Evolutionary conservation across 2,329 filamentous ascomycete species (phyloP), one percentile per base, ranked within the genome.

Genomic region (Aspergillus quadrilineatus): DNA sequence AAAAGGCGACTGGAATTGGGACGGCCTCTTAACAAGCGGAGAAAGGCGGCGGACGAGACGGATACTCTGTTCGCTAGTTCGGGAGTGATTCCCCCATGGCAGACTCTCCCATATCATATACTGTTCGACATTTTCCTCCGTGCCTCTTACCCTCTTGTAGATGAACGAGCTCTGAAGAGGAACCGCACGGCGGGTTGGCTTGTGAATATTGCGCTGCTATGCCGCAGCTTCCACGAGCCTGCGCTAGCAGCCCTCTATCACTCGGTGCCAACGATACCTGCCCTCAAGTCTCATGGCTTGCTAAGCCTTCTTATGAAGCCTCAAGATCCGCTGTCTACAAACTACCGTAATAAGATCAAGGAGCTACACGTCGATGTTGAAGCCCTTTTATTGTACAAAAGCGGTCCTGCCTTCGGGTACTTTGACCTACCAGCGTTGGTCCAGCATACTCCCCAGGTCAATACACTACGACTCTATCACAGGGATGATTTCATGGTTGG

Each of bases 201-300:
- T 6, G 72, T 88, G 8, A 77, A 79, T n/a, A 76, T 83, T 44
- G 85, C 88, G 36, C 78, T 80, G 1, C 75, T 85, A 14, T 92
- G 87, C 63, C 82, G 79, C 50, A 71, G 79, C 2, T 90, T 92
- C 56, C 76, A 83, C 0, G 89, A 92, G 64, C 88, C 90, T 4
- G 89, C 89, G 1, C 73, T 94, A 50, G 85, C 85, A 4, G 87
- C 84, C 1, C 78, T 95, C 4, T 94, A 94, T 69, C 79, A 82
- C 46, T 84, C 79, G 4, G 89, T 89, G 7, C 85, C 86, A 1
- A 76, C 94, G 44, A 79, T 82, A 57, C 79, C 80, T 1, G 73
- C 78, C 36, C 71, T 74, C 34, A 79, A 81, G 59, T 76, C 77
- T 10, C 78, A 79, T 59, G 71, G 75, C 39, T 69, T 85, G 17